Evolutionary conservation across 129 eudicot genomes (phyloP).

Genomic region (Ambrosia trifida): DNA sequence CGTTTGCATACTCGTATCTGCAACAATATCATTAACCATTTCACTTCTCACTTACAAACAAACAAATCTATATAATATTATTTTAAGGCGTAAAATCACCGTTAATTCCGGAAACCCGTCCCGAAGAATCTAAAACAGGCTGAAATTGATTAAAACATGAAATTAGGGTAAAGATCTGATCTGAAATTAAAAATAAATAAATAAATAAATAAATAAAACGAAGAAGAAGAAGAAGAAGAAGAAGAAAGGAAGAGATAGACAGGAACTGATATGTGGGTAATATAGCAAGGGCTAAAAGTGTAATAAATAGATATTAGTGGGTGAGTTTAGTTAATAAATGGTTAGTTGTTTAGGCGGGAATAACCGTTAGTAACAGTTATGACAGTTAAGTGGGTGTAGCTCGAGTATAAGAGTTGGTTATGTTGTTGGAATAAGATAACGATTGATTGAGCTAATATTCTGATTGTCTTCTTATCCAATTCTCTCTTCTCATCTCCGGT

Average conservation of each 20-base stretch:
- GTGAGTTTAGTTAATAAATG: too few species aligned
- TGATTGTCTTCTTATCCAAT: too few species aligned
- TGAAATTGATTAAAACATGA: constrained; percentile 28
- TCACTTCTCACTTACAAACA: neutral
- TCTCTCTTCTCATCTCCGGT: too few species aligned
- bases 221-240: neutral
- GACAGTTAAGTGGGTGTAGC: too few species aligned
- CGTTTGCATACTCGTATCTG: constrained; percentile 78
- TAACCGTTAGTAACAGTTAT: too few species aligned
- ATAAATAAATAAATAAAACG: neutral
- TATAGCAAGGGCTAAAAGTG: too few species aligned
- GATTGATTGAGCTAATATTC: too few species aligned
- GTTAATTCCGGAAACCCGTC: constrained; percentile 66
- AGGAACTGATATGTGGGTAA: constrained; percentile 99
- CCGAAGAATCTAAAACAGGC: constrained; percentile 84
- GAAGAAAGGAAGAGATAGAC: constrained; percentile 29
- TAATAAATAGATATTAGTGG: too few species aligned
- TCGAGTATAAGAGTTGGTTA: too few species aligned
- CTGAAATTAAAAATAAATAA: too few species aligned
- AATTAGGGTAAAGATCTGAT: constrained; percentile 39
- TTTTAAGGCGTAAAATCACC: constrained; percentile 45
- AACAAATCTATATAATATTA: neutral
- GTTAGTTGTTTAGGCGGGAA: too few species aligned
- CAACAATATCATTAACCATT: constrained; percentile 13
- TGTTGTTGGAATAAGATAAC: too few species aligned